Evolutionary conservation across 2,329 filamentous ascomycete species (phyloP), one percentile per base, ranked within the genome.

Genomic region (Exophiala sp.): DNA sequence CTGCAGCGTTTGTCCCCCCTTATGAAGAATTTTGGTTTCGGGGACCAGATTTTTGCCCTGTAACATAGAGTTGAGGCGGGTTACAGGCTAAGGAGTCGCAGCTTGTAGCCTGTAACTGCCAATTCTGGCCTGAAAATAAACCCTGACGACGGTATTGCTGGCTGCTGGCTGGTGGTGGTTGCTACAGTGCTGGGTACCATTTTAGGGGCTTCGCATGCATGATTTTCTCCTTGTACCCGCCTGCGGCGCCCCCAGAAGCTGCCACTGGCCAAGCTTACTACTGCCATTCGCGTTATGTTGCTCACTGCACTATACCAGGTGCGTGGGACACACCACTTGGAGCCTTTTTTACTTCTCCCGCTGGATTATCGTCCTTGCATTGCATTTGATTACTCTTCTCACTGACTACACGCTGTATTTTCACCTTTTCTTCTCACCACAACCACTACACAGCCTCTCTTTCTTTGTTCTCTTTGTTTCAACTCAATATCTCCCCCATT

Each of bases 381-480:
- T 40, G n/a, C 18, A 13, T 5, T 27, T 41, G 19, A 18, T 41
- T 18, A 32, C 40, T 48, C 44, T 27, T 23, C 49, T 47, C 47
- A 44, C n/a, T 35, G 16, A n/a, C n/a, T 10, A 27, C 24, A 27
- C 24, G n/a, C 29, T n/a, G 29, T 32, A n/a, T 7, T 29, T 27
- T 34, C 40, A 43, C 37, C 43, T 38, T 45, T 48, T 42, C 34
- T 41, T 48, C 35, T 24, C 16, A 39, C 29, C 22, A 21, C 45
- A 30, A 23, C 23, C 30, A 32, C 45, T 43, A 43, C 45, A n/a
- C 24, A 23, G 43, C 48, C 30, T 43, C 49, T 45, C 19, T 48
- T 37, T 46, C 46, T 40, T 50, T 45, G 37, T 39, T 47, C 43
- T 43, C 48, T 45, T 55, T 48, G 21, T 55, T 34, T 43, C 43